Base-by-base conservation (phyloP, 345 rosid genomes). In the Dovyalis caffra region DNA sequence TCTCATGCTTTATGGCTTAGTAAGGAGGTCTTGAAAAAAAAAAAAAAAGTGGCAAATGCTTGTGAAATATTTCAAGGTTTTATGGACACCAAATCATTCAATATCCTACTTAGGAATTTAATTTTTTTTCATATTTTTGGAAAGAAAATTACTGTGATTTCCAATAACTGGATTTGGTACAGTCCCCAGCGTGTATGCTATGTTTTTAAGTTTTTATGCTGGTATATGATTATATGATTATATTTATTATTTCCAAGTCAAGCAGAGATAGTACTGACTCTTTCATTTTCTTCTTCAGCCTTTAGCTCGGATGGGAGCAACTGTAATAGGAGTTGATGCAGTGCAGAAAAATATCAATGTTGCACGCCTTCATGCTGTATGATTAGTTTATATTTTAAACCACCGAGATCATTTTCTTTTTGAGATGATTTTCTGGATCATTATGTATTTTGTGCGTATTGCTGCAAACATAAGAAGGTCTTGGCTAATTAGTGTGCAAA, bases 241-340 rank as follows among this genome's bases (percentile, higher is more conserved):
- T 66, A 53, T 35, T 10, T 25, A 57, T 53, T 70, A 20, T 60
- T 69, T 35, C 64, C 28, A 5, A 58, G 15, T 51, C 61, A 38
- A 40, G 15, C 69, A 11, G 32, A 15, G 18, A 60, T 32, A 57
- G 28, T 34, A 58, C 33, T 78, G 33, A 35, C 74, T 66, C 53
- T 69, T 70, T 83, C 31, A 67, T 74, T 73, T 76, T 35, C 69
- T 58, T 69, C 64, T 82, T 72, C 87, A 95, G 99, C 98, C 99
- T n/a, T 82, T 93, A 79, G 98, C 99, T 73, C 84, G 97, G 82
- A 85, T 95, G 96, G 98, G 99, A 81, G 99, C 99, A 76, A 83
- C 86, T 68, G 97, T 95, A 69, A 91, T 93, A 16, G 98, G 98
- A 62, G 63, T 95, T 69, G 99, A 95, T 88, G 98, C 98, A 33